Base-by-base conservation (phyloP, 495 filamentous ascomycete species). In the Rostrohypoxylon terebratum region DNA sequence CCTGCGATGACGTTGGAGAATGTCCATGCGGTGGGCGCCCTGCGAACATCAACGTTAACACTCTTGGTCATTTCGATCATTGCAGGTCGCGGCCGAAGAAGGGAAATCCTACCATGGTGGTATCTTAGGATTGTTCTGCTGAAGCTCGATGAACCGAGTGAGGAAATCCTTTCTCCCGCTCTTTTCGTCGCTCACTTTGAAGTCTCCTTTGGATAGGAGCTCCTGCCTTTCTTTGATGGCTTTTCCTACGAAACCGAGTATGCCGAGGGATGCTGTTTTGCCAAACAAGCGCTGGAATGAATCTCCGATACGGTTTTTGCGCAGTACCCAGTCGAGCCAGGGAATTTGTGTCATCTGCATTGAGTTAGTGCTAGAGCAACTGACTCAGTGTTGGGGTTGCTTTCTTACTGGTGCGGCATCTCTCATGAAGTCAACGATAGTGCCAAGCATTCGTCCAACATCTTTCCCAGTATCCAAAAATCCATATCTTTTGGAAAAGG, bases 1-100 rank as follows among this genome's bases (percentile, higher is more conserved):
- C 88, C 88, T 0, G 87, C 88, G 4, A 79, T 72, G 5, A 90
- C 80, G 72, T 89, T 88, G 13, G 82, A 85, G 57, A 80, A 79
- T 2, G 80, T 68, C 70, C 79, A 83, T 63, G 63, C 77, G 40
- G 77, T 75, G 2, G 69, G 59, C 2, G 71, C 64, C 71, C 74
- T 72, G 3, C 33, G 9, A 9, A 13, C 3, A 34, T 58, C 48
- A 42, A 28, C 48, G 13, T 66, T 21, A 66, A 25, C 28, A 45
- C 14, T 42, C 4, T 36, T n/a, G 13, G 0, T 25, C 6, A 0
- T 31, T 8, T 31, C 3, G 23, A 4, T 33, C 23, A 11, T 8
- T 1, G 31, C 9, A 3, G 53, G 1, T n/a, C n/a, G 16, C 4
- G 7, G 10, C 16, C 11, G 1, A 2, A 34, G 11, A 21, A 23